phyloP scores from a whole-genome alignment of 192 early-diverging fungal genomes.

The Thoreauomyces humboldtii region DNA sequence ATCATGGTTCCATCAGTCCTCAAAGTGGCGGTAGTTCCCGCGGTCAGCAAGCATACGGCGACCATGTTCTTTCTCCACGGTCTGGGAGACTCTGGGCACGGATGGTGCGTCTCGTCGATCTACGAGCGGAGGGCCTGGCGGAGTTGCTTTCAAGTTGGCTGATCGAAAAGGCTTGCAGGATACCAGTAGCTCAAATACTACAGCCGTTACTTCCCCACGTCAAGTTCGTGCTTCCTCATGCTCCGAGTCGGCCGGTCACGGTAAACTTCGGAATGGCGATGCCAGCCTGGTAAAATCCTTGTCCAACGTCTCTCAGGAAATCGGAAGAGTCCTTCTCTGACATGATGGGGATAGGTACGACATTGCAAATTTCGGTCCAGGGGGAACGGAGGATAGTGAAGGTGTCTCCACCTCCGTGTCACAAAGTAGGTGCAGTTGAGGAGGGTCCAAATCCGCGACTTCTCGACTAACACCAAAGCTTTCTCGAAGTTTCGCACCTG shows the following conservation, averaged over 20 bases:
- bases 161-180: constrained; percentile 44
- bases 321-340: too few relatives aligned
- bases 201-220: constrained; percentile 65
- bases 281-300: constrained; percentile 69
- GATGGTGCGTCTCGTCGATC: constrained; percentile 42
- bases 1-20: constrained; percentile 10
- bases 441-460: too few relatives aligned
- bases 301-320: too few relatives aligned
- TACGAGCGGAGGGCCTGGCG: neutral
- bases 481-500: constrained; percentile 56
- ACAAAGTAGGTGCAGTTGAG: constrained; percentile 23
- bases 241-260: constrained; percentile 55
- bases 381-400: constrained; percentile 63
- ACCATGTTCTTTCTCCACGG: constrained; percentile 83
- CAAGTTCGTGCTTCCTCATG: constrained; percentile 90
- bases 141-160: neutral
- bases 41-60: constrained; percentile 63
- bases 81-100: constrained; percentile 66
- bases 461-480: too few relatives aligned
- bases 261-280: constrained; percentile 78
- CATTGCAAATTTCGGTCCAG: constrained; percentile 47
- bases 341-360: constrained; percentile 60
- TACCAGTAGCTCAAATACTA: constrained; percentile 54
- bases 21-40: constrained; percentile 30
- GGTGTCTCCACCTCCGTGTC: constrained; percentile 66